Evolutionary conservation across 495 filamentous ascomycete genomes (phyloP).

Genomic region (Xylaria castorea): DNA sequence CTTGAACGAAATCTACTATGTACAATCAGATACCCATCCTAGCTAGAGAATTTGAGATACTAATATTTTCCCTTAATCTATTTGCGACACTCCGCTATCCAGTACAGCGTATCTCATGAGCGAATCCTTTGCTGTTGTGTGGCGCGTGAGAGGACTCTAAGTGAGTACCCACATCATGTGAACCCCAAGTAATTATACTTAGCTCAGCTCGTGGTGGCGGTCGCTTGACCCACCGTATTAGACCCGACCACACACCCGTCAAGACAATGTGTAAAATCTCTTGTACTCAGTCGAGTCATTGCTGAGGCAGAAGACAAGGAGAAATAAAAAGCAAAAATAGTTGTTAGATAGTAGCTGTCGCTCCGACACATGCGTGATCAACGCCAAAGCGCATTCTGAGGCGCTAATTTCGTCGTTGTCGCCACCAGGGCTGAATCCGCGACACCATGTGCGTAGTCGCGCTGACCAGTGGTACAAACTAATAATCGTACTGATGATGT

Average conservation of each 20-base stretch:
- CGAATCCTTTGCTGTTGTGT: conserved; percentile 13
- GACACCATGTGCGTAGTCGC: not conserved
- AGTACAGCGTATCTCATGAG: conserved; percentile 8
- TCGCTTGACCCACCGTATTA: conserved; percentile 21
- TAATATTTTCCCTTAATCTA: not conserved
- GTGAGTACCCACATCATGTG: conserved; percentile 23
- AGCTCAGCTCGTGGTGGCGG: conserved; percentile 18
- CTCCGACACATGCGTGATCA: not conserved
- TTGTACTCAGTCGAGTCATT: not conserved
- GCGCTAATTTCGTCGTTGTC: not conserved
- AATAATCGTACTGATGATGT: not conserved
- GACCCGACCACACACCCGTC: not conserved
- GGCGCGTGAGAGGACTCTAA: conserved; percentile 15
- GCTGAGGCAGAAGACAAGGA: not conserved
- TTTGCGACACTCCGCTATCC: not conserved
- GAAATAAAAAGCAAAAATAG: not conserved
- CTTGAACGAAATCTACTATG: not conserved
- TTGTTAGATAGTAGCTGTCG: not conserved
- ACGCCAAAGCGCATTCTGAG: not conserved
- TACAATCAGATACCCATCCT: not conserved
- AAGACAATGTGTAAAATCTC: conserved; percentile 11
- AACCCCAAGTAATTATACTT: not conserved
- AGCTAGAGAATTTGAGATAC: not conserved
- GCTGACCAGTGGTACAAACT: not conserved
- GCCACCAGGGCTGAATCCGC: conserved; percentile 20